Evolutionary conservation across 2,329 filamentous ascomycete genomes (phyloP).

Genomic region (Trichoderma citrinoviride): DNA sequence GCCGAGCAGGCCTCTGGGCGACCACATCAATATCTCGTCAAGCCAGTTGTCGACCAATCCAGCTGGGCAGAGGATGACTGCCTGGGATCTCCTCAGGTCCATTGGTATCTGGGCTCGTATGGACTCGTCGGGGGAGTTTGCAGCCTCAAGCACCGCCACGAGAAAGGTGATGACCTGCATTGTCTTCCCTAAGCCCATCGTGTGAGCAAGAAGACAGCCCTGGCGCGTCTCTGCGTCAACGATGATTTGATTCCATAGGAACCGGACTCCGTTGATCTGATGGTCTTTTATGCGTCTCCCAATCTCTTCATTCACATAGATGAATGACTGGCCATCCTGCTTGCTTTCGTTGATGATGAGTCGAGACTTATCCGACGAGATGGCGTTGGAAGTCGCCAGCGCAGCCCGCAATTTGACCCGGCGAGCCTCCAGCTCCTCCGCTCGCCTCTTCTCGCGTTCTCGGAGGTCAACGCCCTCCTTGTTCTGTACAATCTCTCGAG

Average conservation of each 20-base stretch:
- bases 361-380: slow-evolving; percentile 45
- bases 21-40: slow-evolving; percentile 73
- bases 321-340: slow-evolving; percentile 55
- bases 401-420: slow-evolving; percentile 46
- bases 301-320: slow-evolving; percentile 65
- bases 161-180: slow-evolving; percentile 89
- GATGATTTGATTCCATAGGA: slow-evolving; percentile 84
- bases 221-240: slow-evolving; percentile 56
- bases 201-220: slow-evolving; percentile 81
- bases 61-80: slow-evolving; percentile 73
- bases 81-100: slow-evolving; percentile 59
- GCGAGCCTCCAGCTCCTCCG: slow-evolving; percentile 54
- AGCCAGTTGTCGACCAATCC: slow-evolving; percentile 77
- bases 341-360: slow-evolving; percentile 68
- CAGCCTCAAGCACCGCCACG: slow-evolving; percentile 66
- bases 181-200: slow-evolving; percentile 90
- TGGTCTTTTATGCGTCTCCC: slow-evolving; percentile 69
- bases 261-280: slow-evolving; percentile 77
- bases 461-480: slow-evolving; percentile 50
- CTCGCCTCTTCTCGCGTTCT: slow-evolving; percentile 52
- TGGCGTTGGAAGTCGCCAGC: slow-evolving; percentile 44
- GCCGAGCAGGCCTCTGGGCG: slow-evolving; percentile 55
- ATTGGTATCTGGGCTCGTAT: slow-evolving; percentile 66
- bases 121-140: slow-evolving; percentile 54
- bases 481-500: slow-evolving; percentile 38